Evolutionary conservation across 1,139 yeast genomes (phyloP).

Genomic region (Fermentozyma sake): DNA sequence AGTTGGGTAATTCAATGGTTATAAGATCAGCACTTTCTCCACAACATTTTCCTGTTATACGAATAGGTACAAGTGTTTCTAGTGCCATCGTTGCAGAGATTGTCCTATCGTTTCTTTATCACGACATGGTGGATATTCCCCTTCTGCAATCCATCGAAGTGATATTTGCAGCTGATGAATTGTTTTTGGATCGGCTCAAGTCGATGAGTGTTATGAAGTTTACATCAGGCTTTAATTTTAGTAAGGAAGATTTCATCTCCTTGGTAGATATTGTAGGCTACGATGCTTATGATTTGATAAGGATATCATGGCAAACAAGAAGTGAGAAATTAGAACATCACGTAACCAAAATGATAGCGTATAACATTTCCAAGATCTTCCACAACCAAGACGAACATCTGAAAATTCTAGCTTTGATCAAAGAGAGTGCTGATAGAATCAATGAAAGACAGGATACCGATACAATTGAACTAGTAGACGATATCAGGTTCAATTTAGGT

Average conservation of each 20-base stretch:
- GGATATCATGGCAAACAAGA: constrained; percentile 65
- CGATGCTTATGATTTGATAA: constrained; percentile 51
- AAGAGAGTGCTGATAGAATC: constrained; percentile 55
- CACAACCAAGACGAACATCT: constrained; percentile 22
- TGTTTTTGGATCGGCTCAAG: constrained; percentile 60
- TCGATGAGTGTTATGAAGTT: constrained; percentile 60
- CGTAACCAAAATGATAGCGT: constrained; percentile 56
- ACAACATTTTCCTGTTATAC: constrained; percentile 27
- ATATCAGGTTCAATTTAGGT: constrained; percentile 61
- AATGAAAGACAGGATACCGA: constrained; percentile 64
- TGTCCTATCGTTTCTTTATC: constrained; percentile 54
- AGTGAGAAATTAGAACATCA: constrained; percentile 63
- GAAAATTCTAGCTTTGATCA: constrained; percentile 19
- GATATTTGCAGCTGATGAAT: constrained; percentile 55
- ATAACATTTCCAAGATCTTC: constrained; percentile 38
- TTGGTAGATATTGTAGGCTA: constrained; percentile 22
- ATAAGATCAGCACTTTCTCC: constrained; percentile 19
- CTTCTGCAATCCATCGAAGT: constrained; percentile 49
- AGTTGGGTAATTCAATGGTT: constrained; percentile 11
- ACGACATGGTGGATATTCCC: constrained; percentile 53
- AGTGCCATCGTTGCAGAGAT: constrained; percentile 44
- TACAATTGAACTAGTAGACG: constrained; percentile 76
- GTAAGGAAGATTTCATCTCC: constrained; percentile 16
- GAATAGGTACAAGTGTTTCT: constrained; percentile 22
- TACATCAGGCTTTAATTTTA: constrained; percentile 33